These are phyloP conservation scores for Avena sativa DNA, from an alignment of 176 grass and related monocot species.

Conservation along the genomic window DNA sequence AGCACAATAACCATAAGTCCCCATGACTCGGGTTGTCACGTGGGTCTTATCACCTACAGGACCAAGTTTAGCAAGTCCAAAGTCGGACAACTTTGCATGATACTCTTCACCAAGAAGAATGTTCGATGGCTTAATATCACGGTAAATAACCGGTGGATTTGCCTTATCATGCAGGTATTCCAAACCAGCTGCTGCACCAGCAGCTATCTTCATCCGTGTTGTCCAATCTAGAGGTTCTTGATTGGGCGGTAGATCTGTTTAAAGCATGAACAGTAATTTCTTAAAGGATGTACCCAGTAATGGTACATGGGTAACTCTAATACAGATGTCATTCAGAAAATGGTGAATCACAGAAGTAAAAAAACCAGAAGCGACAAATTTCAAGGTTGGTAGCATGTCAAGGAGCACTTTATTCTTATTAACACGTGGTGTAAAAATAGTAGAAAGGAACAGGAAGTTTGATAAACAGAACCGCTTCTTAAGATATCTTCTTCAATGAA, in stretches of 20 bases:
- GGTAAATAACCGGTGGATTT: slow-evolving; percentile 73
- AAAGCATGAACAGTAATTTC: slow-evolving; percentile 13
- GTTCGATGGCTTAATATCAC: slow-evolving; percentile 89
- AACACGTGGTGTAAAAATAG: background rate
- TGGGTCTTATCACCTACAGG: slow-evolving; percentile 82
- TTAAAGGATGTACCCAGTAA: slow-evolving; percentile 10
- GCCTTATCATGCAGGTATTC: slow-evolving; percentile 75
- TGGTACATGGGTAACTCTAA: slow-evolving; percentile 15
- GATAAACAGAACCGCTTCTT: slow-evolving; percentile 1
- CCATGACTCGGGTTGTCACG: slow-evolving; percentile 88
- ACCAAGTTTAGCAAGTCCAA: slow-evolving; percentile 86
- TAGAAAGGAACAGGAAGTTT: background rate
- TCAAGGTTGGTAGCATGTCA: slow-evolving; percentile 11
- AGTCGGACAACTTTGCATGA: slow-evolving; percentile 78
- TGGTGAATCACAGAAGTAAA: slow-evolving; percentile 26
- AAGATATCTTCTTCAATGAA: background rate
- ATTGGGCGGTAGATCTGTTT: slow-evolving; percentile 58
- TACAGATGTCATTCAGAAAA: slow-evolving; percentile 15
- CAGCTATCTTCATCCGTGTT: slow-evolving; percentile 83
- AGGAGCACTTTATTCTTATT: slow-evolving; percentile 3
- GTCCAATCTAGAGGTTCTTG: slow-evolving; percentile 71
- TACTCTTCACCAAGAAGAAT: slow-evolving; percentile 77
- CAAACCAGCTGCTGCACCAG: slow-evolving; percentile 76
- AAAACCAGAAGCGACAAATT: background rate
- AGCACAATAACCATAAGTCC: slow-evolving; percentile 84